phyloP scores from a whole-genome alignment of 1,284 basidiomycete species.

The Hemileia vastatrix region DNA sequence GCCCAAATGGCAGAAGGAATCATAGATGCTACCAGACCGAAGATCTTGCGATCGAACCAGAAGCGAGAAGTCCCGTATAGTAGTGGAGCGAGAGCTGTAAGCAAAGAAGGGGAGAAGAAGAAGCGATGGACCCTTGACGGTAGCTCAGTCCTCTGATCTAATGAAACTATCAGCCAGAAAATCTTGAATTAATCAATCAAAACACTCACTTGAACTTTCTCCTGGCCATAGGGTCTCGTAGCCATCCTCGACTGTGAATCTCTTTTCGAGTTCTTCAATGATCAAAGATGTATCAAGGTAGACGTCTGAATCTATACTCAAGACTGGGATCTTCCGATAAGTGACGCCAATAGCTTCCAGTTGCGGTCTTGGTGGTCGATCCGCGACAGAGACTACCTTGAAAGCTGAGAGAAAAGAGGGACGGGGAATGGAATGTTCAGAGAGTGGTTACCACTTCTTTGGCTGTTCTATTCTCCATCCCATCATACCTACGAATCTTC shows the following conservation, averaged over 20 bases:
- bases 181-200: no score
- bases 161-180: no score
- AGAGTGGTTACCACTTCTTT: no score
- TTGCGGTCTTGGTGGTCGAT: conserved; percentile 8
- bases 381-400: neutral
- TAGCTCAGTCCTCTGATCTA: no score
- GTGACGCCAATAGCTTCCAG: conserved; percentile 3
- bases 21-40: neutral
- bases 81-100: neutral
- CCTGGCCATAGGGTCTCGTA: neutral
- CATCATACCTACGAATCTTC: no score
- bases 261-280: conserved; percentile 1
- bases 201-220: neutral
- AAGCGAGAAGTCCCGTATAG: neutral
- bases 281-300: conserved; percentile 5
- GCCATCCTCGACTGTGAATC: conserved; percentile 1
- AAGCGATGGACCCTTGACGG: no score
- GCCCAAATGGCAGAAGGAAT: neutral
- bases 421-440: neutral
- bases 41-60: neutral
- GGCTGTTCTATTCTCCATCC: no score
- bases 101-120: no score
- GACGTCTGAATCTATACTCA: conserved; percentile 6
- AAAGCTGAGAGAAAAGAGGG: neutral
- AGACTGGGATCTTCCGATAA: conserved; percentile 12